A percentile compares a stretch with the other conserved stretches of the same genome.
These are phyloP conservation scores for Mycena epipterygia DNA, from an alignment of 768 basidiomycete species.

Conservation along the genomic window DNA sequence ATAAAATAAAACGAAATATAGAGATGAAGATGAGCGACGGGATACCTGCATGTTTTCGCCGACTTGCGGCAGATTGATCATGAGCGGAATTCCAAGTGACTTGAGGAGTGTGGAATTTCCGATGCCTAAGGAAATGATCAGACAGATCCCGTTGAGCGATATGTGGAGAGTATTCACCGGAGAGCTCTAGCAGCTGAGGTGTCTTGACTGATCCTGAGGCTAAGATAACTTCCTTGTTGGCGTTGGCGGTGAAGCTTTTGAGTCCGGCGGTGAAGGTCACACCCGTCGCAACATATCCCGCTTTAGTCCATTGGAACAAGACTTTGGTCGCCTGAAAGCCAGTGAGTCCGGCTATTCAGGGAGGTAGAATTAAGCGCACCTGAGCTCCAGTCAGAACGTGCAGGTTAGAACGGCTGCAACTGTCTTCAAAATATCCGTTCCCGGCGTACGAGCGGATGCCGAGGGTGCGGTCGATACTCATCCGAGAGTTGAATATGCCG, in stretches of 20 bases:
- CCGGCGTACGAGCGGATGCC: conserved; percentile 8
- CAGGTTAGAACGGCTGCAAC: neutral
- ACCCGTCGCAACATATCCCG: too few species aligned
- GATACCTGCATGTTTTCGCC: conserved; percentile 42
- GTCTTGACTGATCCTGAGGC: too few species aligned
- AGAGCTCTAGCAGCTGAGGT: too few species aligned
- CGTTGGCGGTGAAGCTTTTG: too few species aligned
- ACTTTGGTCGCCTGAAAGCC: too few species aligned
- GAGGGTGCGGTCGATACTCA: neutral
- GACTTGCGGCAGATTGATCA: conserved; percentile 32
- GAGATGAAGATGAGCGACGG: neutral
- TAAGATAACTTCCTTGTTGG: too few species aligned
- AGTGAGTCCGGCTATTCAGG: too few species aligned
- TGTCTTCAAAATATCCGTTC: neutral
- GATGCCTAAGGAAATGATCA: conserved; percentile 36
- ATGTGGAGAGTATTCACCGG: too few species aligned
- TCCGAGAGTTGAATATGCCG: neutral
- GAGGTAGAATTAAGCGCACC: too few species aligned
- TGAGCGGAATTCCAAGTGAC: conserved; percentile 3
- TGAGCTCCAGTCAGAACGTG: neutral
- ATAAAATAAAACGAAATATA: too few species aligned
- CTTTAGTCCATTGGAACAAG: too few species aligned
- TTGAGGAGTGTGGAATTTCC: conserved; percentile 24
- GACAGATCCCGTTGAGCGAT: neutral
- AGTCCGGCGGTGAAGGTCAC: too few species aligned